Conservation (phyloP, 176 grass and related monocot species). For the Chrysopogon serrulatus region DNA sequence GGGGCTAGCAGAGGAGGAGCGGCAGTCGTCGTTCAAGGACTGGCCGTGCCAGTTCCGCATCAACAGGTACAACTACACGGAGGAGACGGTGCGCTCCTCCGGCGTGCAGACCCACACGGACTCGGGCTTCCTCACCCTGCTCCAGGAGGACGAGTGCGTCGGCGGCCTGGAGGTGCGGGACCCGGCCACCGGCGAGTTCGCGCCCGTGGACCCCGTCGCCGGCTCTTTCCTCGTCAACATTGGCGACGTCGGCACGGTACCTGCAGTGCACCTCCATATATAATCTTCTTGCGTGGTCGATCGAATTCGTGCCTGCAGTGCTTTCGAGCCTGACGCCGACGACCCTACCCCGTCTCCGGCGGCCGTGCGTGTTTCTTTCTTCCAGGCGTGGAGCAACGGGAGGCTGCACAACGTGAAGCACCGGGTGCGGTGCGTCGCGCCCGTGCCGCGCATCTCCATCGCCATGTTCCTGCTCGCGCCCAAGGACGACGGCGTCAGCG, state of each 20-base stretch:
- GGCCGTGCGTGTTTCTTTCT: too few species aligned
- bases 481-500: constrained; percentile 62
- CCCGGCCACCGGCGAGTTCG: constrained; percentile 31
- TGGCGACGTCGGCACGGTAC: constrained; percentile 73
- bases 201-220: constrained; percentile 39
- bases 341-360: neutral
- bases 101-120: constrained; percentile 85
- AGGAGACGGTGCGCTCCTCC: constrained; percentile 46
- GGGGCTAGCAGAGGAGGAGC: constrained; percentile 34
- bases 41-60: constrained; percentile 80
- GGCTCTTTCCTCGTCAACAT: constrained; percentile 72
- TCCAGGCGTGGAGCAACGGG: constrained; percentile 86
- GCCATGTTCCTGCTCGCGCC: constrained; percentile 79
- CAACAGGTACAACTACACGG: constrained; percentile 79
- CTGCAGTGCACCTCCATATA: too few species aligned
- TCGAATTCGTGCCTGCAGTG: neutral
- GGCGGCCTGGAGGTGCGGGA: constrained; percentile 76
- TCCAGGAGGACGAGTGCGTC: constrained; percentile 81
- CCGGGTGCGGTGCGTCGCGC: constrained; percentile 65
- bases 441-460: constrained; percentile 60
- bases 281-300: too few species aligned
- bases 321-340: neutral
- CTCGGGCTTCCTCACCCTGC: constrained; percentile 73
- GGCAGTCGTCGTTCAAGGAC: constrained; percentile 50
- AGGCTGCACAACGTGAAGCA: constrained; percentile 77